Percentiles rank a stretch among this genome's conserved stretches.
phyloP scores from a whole-genome alignment of 140 eudicot species.

The Bidens hawaiensis region DNA sequence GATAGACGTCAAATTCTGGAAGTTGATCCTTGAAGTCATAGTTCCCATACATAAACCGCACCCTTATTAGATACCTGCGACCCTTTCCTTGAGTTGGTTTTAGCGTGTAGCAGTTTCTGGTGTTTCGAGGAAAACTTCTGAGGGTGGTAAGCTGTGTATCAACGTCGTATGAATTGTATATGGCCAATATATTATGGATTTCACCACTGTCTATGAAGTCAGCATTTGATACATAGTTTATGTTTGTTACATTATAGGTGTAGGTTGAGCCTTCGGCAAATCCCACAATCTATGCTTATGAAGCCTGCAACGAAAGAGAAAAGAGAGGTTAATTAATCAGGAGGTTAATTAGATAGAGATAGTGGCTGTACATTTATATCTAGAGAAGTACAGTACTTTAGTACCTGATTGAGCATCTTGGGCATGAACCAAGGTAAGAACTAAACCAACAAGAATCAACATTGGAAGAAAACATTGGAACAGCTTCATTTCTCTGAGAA shows the following conservation, averaged over 20 bases:
- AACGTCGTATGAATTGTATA: background rate
- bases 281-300: slow-evolving; percentile 58
- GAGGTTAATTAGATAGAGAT: background rate
- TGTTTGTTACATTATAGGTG: slow-evolving; percentile 12
- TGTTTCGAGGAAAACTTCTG: slow-evolving; percentile 44
- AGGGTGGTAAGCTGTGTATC: slow-evolving; percentile 27
- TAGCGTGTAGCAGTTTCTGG: slow-evolving; percentile 48
- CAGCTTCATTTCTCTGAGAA: slow-evolving; percentile 2
- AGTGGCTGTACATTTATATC: background rate
- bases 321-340: background rate
- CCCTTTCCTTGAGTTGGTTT: slow-evolving; percentile 38
- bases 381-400: background rate
- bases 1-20: slow-evolving; percentile 43
- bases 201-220: slow-evolving; percentile 32
- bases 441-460: slow-evolving; percentile 15
- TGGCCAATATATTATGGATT: slow-evolving; percentile 13
- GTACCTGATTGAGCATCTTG: slow-evolving; percentile 42
- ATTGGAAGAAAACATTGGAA: slow-evolving; percentile 5
- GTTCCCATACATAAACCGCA: slow-evolving; percentile 42
- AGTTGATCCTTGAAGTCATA: slow-evolving; percentile 25
- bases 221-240: slow-evolving; percentile 28
- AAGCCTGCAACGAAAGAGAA: slow-evolving; percentile 29
- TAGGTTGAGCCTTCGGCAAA: slow-evolving; percentile 25
- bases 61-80: slow-evolving; percentile 25
- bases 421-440: slow-evolving; percentile 15